Conservation (phyloP, 257 asterid genomes). For the Ilex aquifolium region DNA sequence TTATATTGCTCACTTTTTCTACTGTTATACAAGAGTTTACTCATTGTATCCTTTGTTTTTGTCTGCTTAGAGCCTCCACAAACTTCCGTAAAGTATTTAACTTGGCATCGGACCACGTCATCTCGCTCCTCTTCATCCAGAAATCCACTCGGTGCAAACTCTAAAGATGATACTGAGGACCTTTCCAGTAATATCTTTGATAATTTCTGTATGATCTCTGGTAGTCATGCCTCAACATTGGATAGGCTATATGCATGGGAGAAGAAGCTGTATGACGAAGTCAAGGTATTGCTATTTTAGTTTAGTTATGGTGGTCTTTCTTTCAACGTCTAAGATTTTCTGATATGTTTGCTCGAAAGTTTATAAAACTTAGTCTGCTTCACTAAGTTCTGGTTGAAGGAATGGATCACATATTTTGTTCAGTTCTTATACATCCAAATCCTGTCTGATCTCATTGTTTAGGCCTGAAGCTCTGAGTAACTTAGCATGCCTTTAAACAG, state of each 20-base stretch:
- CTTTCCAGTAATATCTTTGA: constrained; percentile 53
- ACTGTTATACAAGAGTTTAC: background rate
- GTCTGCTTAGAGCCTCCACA: constrained; percentile 60
- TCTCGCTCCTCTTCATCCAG: constrained; percentile 84
- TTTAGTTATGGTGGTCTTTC: background rate
- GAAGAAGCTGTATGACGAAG: constrained; percentile 95
- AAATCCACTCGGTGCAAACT: constrained; percentile 53
- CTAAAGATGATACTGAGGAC: constrained; percentile 46
- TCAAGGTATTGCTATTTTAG: constrained; percentile 54
- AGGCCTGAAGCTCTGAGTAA: no score
- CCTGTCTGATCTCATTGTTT: no score
- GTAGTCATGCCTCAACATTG: constrained; percentile 96
- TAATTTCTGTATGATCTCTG: constrained; percentile 75
- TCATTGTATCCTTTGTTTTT: constrained; percentile 10
- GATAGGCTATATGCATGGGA: constrained; percentile 98
- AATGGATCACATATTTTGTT: no score
- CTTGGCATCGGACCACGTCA: constrained; percentile 89
- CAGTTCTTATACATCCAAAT: no score
- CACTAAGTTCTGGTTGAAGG: no score
- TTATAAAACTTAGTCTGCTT: no score
- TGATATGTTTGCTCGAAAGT: no score
- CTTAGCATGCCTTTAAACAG: no score
- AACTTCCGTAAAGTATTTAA: constrained; percentile 70
- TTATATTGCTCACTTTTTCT: no score
- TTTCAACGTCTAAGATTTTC: no score